A percentile compares a stretch with the other conserved stretches of the same genome.
These are phyloP conservation scores for Sechiopsis laciniata DNA, from an alignment of 306 rosid species.

Conservation along the genomic window DNA sequence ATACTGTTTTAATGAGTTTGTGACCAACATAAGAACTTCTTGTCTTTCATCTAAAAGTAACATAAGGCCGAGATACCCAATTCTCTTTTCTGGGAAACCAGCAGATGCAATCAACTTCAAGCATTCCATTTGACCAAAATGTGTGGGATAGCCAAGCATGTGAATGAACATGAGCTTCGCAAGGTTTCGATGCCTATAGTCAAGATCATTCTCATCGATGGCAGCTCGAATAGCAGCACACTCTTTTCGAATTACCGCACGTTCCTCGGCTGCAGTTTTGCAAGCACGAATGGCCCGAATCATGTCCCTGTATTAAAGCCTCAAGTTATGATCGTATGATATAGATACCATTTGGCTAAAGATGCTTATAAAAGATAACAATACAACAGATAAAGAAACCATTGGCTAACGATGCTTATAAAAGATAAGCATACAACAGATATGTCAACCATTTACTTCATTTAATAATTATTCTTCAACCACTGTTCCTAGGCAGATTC, in stretches of 20 bases:
- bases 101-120: constrained; percentile 87
- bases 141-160: constrained; percentile 99
- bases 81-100: constrained; percentile 98
- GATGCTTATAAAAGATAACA: neutral
- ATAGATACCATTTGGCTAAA: neutral
- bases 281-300: constrained; percentile 96
- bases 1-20: constrained; percentile 97
- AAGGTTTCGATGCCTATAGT: constrained; percentile 84
- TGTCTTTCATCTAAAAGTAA: constrained; percentile 99
- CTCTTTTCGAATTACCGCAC: constrained; percentile 94
- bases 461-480: neutral
- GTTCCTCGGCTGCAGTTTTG: constrained; percentile 99
- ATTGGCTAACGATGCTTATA: too few relatives aligned
- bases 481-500: too few relatives aligned
- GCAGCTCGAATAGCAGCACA: constrained; percentile 96
- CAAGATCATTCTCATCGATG: constrained; percentile 79
- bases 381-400: too few relatives aligned
- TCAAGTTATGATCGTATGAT: neutral
- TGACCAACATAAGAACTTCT: constrained; percentile 98
- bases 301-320: constrained; percentile 73
- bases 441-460: neutral
- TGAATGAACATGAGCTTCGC: constrained; percentile 99
- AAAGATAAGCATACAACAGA: too few relatives aligned
- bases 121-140: constrained; percentile 99
- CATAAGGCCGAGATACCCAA: constrained; percentile 98